phyloP scores from a whole-genome alignment of 805 yeast genomes.

The Jamesozyma lodderae region DNA sequence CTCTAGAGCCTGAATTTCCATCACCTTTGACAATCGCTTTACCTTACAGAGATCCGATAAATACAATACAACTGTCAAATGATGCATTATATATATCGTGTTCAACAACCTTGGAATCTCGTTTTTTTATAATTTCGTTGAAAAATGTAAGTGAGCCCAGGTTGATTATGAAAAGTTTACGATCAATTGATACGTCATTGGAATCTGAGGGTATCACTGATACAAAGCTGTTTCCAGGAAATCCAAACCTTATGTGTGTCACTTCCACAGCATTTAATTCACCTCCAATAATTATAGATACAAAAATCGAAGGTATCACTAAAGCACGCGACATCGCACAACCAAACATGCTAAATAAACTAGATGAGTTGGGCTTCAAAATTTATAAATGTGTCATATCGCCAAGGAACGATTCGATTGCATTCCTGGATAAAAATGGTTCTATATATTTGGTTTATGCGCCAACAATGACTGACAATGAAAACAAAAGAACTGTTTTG shows the following conservation, averaged over 20 bases:
- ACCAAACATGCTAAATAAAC: conserved; percentile 50
- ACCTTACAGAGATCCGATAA: conserved; percentile 82
- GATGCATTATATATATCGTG: conserved; percentile 66
- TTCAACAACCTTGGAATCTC: conserved; percentile 56
- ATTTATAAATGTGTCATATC: conserved; percentile 69
- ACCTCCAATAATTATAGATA: conserved; percentile 59
- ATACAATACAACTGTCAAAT: conserved; percentile 60
- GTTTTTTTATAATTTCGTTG: conserved; percentile 68
- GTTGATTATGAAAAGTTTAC: conserved; percentile 55
- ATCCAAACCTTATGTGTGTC: conserved; percentile 43
- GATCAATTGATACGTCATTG: conserved; percentile 53
- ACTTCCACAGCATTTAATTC: conserved; percentile 56
- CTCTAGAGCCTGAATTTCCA: conserved; percentile 26
- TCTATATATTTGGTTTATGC: conserved; percentile 59
- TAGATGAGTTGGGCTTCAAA: conserved; percentile 73
- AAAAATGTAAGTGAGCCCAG: conserved; percentile 56
- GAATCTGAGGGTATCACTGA: conserved; percentile 89
- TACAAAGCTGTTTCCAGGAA: conserved; percentile 61
- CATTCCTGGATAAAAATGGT: conserved; percentile 73
- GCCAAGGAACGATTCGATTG: conserved; percentile 81
- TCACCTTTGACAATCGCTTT: conserved; percentile 65
- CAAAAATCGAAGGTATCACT: conserved; percentile 42
- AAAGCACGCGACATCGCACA: conserved; percentile 41
- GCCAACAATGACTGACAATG: conserved; percentile 48
- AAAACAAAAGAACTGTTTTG: conserved; percentile 39